Evolutionary conservation across 495 filamentous ascomycete genomes (phyloP).

Genomic region (Evansstolkia leycettana): DNA sequence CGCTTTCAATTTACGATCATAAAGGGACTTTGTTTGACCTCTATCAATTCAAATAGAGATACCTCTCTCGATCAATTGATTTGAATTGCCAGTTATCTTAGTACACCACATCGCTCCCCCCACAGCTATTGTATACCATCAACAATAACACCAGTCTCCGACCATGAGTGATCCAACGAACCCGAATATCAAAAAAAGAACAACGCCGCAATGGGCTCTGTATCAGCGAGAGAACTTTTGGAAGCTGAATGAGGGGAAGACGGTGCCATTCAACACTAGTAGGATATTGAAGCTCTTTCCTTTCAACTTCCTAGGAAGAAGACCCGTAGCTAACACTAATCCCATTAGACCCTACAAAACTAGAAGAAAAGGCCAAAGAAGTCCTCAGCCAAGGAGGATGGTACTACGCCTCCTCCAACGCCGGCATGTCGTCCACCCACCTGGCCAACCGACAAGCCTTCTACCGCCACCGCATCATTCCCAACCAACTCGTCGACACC

Average conservation of each 20-base stretch:
- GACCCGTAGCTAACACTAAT: background rate
- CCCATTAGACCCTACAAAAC: constrained; percentile 38
- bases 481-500: constrained; percentile 50
- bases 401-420: constrained; percentile 55
- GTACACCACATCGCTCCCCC: no score
- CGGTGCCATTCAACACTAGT: constrained; percentile 45
- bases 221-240: constrained; percentile 53
- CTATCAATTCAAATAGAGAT: no score
- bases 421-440: constrained; percentile 52
- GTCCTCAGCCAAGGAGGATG: constrained; percentile 35
- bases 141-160: no score
- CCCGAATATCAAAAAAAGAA: constrained; percentile 41
- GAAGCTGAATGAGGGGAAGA: constrained; percentile 42
- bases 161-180: constrained; percentile 43
- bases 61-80: no score
- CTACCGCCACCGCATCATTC: constrained; percentile 55
- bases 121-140: no score
- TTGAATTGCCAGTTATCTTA: no score
- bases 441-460: constrained; percentile 56
- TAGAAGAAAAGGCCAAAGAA: constrained; percentile 45
- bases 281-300: background rate
- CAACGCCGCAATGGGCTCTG: constrained; percentile 47
- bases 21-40: no score
- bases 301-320: background rate
- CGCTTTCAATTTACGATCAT: no score